Conservation (phyloP, 345 rosid genomes). For the Syzygium jambos region DNA sequence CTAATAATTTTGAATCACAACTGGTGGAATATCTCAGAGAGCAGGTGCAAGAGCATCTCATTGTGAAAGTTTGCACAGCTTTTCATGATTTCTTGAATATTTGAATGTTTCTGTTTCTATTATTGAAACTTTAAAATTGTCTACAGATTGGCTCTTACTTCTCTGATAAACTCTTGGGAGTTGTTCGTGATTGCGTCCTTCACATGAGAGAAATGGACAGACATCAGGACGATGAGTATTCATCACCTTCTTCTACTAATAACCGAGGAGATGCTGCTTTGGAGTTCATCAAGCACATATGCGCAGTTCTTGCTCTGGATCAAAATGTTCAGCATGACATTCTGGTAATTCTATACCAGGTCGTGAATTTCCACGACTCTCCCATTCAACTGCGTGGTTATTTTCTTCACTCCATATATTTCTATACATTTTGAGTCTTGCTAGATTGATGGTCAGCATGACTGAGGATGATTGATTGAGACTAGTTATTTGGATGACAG, state of each 20-base stretch:
- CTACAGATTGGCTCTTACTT: constrained; percentile 63
- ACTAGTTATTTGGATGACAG: background rate
- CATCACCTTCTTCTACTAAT: constrained; percentile 11
- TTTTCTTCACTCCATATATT: background rate
- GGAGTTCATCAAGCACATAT: constrained; percentile 75
- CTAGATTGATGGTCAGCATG: background rate
- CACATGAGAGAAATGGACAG: constrained; percentile 43
- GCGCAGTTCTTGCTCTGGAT: constrained; percentile 83
- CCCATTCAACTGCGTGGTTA: background rate
- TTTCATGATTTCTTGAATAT: background rate
- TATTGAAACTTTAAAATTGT: background rate
- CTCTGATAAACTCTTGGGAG: constrained; percentile 56
- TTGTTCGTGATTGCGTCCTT: constrained; percentile 50
- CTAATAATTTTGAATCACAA: constrained; percentile 58
- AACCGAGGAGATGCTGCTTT: constrained; percentile 50
- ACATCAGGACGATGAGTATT: constrained; percentile 18
- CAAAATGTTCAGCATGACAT: constrained; percentile 72
- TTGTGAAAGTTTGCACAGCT: background rate
- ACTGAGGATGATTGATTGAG: background rate
- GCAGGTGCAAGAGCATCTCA: constrained; percentile 34
- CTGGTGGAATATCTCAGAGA: constrained; percentile 58
- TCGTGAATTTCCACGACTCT: background rate
- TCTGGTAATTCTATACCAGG: constrained; percentile 38
- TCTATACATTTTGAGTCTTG: background rate
- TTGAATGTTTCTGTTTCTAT: background rate